A percentile compares a stretch with the other conserved stretches of the same genome.
phyloP scores from a whole-genome alignment of 2,329 filamentous ascomycete species.

The Myriangium duriaei region DNA sequence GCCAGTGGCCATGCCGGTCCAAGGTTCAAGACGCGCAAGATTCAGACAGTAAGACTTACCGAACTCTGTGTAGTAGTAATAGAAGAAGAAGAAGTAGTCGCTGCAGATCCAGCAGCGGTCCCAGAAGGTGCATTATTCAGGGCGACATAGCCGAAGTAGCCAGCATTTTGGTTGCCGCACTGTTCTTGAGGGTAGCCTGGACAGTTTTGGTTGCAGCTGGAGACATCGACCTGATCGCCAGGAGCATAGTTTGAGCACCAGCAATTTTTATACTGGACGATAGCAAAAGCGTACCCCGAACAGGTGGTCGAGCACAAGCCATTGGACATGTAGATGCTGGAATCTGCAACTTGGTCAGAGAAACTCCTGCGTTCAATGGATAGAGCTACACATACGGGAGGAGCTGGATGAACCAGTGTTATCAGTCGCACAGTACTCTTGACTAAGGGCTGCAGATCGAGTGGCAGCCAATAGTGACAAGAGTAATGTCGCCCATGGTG shows the following conservation, averaged over 20 bases:
- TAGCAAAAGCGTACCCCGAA: slow-evolving; percentile 50
- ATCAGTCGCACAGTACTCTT: not conserved
- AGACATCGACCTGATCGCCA: slow-evolving; percentile 23
- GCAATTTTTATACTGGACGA: slow-evolving; percentile 53
- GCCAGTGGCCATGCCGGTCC: too few relatives aligned
- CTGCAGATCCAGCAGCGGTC: slow-evolving; percentile 41
- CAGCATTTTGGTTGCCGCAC: slow-evolving; percentile 46
- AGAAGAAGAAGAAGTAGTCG: slow-evolving; percentile 13
- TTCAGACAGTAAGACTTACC: not conserved
- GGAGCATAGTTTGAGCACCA: slow-evolving; percentile 67
- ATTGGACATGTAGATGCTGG: slow-evolving; percentile 46
- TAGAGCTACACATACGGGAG: not conserved
- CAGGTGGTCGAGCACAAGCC: slow-evolving; percentile 55
- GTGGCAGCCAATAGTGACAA: not conserved
- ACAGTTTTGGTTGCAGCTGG: slow-evolving; percentile 46
- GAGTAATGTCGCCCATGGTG: not conserved
- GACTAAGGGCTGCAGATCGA: not conserved
- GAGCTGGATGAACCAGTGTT: not conserved
- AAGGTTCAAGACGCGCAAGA: not conserved
- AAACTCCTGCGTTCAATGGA: too few relatives aligned
- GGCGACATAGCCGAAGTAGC: slow-evolving; percentile 53
- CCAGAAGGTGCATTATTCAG: slow-evolving; percentile 44
- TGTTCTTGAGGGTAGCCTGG: slow-evolving; percentile 55
- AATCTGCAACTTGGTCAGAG: slow-evolving; percentile 16
- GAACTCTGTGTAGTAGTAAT: not conserved